Evolutionary conservation across 2,329 filamentous ascomycete species (phyloP).

Genomic region (Hypomyces perniciosus): DNA sequence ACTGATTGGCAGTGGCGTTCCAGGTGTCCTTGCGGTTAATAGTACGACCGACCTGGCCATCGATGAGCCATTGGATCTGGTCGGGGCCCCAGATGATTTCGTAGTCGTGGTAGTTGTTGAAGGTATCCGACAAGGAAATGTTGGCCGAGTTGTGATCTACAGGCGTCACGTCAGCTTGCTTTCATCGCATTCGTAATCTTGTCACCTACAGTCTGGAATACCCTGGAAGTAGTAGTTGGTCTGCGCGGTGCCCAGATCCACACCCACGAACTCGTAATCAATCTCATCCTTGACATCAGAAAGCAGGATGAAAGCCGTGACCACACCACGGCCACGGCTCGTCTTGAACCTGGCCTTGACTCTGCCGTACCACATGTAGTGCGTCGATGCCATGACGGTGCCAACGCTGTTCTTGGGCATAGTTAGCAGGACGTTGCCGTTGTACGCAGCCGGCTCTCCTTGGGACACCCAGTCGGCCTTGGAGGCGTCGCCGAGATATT

Average conservation of each 20-base stretch:
- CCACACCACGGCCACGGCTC: conserved; percentile 76
- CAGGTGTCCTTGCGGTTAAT: conserved; percentile 74
- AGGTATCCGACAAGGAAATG: conserved; percentile 62
- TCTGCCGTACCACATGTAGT: conserved; percentile 97
- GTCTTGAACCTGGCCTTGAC: conserved; percentile 82
- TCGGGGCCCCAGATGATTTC: conserved; percentile 92
- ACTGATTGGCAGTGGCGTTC: conserved; percentile 77
- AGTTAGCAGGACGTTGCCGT: conserved; percentile 72
- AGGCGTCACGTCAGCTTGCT: conserved; percentile 14
- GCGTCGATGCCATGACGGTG: conserved; percentile 75
- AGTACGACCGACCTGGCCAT: conserved; percentile 70
- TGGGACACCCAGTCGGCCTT: conserved; percentile 84
- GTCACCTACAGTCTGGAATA: conserved; percentile 72
- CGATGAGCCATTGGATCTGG: conserved; percentile 76
- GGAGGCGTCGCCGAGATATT: conserved; percentile 79
- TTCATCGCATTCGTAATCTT: neutral
- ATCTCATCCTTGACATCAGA: conserved; percentile 97
- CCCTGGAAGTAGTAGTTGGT: conserved; percentile 98
- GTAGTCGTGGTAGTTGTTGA: conserved; percentile 77
- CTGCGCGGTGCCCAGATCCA: conserved; percentile 70
- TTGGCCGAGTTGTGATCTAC: conserved; percentile 71
- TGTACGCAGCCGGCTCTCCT: conserved; percentile 63
- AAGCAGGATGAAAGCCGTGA: conserved; percentile 95
- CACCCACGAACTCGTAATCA: conserved; percentile 90
- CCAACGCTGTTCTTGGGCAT: conserved; percentile 84